phyloP scores from a whole-genome alignment of 495 filamentous ascomycete species.

The Trichoderma orchidacearum region DNA sequence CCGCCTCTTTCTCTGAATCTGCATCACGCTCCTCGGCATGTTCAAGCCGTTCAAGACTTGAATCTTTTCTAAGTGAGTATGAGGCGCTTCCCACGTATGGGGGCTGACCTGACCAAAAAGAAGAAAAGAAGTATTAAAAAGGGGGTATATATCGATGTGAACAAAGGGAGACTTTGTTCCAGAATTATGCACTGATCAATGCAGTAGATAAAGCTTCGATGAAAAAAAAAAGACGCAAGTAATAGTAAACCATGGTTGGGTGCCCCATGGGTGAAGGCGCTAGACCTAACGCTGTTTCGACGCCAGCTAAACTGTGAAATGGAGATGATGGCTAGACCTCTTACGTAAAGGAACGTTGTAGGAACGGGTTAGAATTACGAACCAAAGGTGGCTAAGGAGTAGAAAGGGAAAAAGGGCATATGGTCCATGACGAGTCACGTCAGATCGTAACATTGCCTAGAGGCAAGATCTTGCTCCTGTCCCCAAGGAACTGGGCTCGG shows the following conservation, averaged over 20 bases:
- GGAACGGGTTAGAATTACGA: neutral
- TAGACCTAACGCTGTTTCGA: neutral
- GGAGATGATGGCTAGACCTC: neutral
- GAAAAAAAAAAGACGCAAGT: neutral
- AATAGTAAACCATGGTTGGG: neutral
- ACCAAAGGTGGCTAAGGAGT: neutral
- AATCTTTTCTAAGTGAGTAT: neutral
- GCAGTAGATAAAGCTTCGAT: neutral
- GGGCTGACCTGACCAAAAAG: neutral
- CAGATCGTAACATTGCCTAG: constrained; percentile 21
- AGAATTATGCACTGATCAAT: neutral
- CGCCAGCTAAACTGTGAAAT: neutral
- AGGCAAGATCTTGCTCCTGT: constrained; percentile 35
- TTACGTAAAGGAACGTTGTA: neutral
- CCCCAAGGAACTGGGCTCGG: constrained; percentile 43
- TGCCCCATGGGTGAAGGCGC: neutral
- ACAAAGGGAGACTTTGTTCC: neutral
- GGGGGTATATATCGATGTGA: neutral
- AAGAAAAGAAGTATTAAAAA: neutral
- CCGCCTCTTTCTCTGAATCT: neutral
- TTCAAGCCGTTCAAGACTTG: too few relatives aligned
- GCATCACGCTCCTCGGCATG: neutral
- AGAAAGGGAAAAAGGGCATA: neutral
- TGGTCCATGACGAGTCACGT: constrained; percentile 2
- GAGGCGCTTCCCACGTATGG: neutral